Conservation (phyloP, 495 filamentous ascomycete genomes). For the Durotheca rogersii region DNA sequence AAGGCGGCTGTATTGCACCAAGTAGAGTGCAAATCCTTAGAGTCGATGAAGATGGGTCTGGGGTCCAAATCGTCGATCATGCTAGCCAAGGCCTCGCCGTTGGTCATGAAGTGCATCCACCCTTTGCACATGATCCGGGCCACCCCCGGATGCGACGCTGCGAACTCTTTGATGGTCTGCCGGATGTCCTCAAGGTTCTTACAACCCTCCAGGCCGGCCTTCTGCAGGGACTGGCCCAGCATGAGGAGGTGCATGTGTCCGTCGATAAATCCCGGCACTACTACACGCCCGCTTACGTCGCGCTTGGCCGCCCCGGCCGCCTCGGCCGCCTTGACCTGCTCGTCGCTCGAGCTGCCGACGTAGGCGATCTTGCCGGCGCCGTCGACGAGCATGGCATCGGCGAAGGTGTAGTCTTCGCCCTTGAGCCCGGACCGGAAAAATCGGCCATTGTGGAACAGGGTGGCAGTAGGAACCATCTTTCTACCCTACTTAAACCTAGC, state of each 20-base stretch:
- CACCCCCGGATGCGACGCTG: slow-evolving; percentile 48
- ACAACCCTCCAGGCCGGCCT: slow-evolving; percentile 56
- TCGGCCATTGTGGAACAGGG: slow-evolving; percentile 48
- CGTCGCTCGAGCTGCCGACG: slow-evolving; percentile 46
- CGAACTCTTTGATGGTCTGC: slow-evolving; percentile 50
- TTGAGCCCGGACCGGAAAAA: slow-evolving; percentile 40
- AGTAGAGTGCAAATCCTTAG: slow-evolving; percentile 63
- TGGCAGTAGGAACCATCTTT: slow-evolving; percentile 42
- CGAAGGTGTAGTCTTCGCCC: slow-evolving; percentile 27
- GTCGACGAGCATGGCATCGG: slow-evolving; percentile 36
- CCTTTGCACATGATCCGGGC: slow-evolving; percentile 57
- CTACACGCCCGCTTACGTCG: slow-evolving; percentile 50
- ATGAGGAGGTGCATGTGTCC: slow-evolving; percentile 64
- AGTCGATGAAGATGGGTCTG: slow-evolving; percentile 60
- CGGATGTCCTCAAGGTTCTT: slow-evolving; percentile 57
- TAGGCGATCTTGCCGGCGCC: slow-evolving; percentile 35
- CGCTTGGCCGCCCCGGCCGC: slow-evolving; percentile 34
- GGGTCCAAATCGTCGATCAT: slow-evolving; percentile 60
- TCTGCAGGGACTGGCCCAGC: slow-evolving; percentile 59
- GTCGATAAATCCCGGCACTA: slow-evolving; percentile 66
- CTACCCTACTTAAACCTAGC: too few species aligned
- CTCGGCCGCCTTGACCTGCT: slow-evolving; percentile 34
- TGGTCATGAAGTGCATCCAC: slow-evolving; percentile 63
- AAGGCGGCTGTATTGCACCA: slow-evolving; percentile 62
- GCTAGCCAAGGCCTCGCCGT: slow-evolving; percentile 50